Percentiles rank a stretch among this genome's conserved stretches.
phyloP scores from a whole-genome alignment of 495 filamentous ascomycete species.

The Podospora didyma region DNA sequence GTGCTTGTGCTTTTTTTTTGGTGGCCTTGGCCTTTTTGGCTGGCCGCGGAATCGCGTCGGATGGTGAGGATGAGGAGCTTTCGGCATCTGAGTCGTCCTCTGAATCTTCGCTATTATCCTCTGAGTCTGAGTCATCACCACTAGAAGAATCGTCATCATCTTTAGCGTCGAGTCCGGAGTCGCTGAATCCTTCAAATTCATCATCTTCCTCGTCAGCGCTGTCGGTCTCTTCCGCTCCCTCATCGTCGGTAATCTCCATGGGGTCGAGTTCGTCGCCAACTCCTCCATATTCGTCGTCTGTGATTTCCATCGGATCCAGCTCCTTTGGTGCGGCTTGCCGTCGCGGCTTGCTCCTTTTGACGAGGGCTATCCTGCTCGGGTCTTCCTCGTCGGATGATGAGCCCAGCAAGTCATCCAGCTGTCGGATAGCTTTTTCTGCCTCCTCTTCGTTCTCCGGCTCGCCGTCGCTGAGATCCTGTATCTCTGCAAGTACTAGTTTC shows the following conservation, averaged over 20 bases:
- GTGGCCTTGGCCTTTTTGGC: constrained; percentile 33
- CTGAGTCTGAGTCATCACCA: constrained; percentile 10
- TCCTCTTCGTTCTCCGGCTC: not conserved
- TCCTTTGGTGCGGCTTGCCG: constrained; percentile 3
- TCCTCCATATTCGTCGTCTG: constrained; percentile 13
- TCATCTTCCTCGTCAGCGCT: not conserved
- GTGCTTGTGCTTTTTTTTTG: not conserved
- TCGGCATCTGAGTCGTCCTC: constrained; percentile 30
- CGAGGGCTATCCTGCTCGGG: not conserved
- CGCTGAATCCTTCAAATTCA: constrained; percentile 16
- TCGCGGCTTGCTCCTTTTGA: not conserved
- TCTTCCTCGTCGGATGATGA: constrained; percentile 14
- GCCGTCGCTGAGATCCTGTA: constrained; percentile 1
- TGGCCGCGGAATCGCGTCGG: constrained; percentile 40
- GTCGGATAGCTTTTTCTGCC: constrained; percentile 13
- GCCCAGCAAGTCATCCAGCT: constrained; percentile 17
- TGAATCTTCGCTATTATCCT: constrained; percentile 15
- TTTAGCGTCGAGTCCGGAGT: constrained; percentile 6
- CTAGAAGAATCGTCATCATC: constrained; percentile 18
- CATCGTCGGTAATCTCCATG: constrained; percentile 18
- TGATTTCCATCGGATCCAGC: constrained; percentile 20
- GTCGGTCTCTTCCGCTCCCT: constrained; percentile 10
- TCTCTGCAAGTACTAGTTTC: constrained; percentile 9
- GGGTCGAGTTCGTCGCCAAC: constrained; percentile 15
- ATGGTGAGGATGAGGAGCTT: no score